Evolutionary conservation across 768 basidiomycete species (phyloP), one percentile per base, ranked within the genome.

Genomic region (Pleurotus tuber-regium): DNA sequence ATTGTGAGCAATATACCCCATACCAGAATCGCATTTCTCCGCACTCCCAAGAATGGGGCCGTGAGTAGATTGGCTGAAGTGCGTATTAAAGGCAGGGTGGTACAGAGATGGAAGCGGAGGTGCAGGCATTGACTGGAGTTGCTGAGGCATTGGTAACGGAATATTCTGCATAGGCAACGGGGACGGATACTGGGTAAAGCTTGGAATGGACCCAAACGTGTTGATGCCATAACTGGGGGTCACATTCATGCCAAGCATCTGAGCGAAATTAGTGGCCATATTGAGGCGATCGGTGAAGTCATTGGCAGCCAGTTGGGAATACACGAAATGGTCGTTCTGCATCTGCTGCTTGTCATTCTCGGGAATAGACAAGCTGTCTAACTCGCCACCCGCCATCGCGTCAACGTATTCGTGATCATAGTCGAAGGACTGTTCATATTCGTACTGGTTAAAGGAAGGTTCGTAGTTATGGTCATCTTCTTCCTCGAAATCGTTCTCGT

Each of bases 401-500:
- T 48, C 46, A 21, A 14, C 14, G 25, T n/a, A n/a, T 11, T 29
- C 43, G 19, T 31, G 31, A 23, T 35, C 46, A 24, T 18, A 48
- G 3, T 48, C 46, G 31, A 48, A 48, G 16, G 46, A 48, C 35
- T 67, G 60, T 28, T 71, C 62, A 21, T 63, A 59, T 51, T 70
- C 68, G 25, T 63, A 59, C 23, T 61, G 59, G 54, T 48, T 48
- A 30, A 48, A 48, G 16, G 46, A 48, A 12, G 46, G 19, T 33
- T 48, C 46, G 31, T 30, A 48, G 31, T 3, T 18, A 14, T n/a
- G 9, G 24, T 48, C 43, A 42, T 76, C 74, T 51, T 72, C 70
- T 51, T 72, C 70, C 61, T 83, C 82, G 58, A 79, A 78, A 52
- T 82, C 80, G 60, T 84, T 82, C 64, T 89, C 87, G 59, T 87